Conservation (phyloP, 116 monocot species). For the Thalassia testudinum region DNA sequence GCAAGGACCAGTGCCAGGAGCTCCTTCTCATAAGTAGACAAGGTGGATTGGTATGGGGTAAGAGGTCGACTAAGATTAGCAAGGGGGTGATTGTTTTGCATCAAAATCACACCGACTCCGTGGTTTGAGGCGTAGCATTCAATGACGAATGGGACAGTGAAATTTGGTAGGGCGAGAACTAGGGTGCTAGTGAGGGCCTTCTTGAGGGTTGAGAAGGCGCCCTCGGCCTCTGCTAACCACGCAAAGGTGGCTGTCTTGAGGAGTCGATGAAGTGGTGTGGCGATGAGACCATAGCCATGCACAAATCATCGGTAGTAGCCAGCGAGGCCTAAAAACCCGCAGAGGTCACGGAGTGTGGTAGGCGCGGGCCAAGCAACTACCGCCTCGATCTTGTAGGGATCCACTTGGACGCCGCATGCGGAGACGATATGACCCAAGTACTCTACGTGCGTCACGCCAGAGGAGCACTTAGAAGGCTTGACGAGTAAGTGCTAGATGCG, state of each 20-base stretch:
- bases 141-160: not conserved
- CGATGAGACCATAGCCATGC: not conserved
- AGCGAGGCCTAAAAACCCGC: not conserved
- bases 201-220: not conserved
- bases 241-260: not conserved
- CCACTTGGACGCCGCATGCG: not conserved
- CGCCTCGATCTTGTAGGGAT: not conserved
- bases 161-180: not conserved
- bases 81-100: too few species aligned
- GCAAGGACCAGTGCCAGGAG: too few species aligned
- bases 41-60: too few species aligned
- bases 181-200: not conserved
- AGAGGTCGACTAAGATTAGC: too few species aligned
- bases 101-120: too few species aligned
- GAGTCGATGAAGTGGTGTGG: not conserved
- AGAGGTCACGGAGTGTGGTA: not conserved
- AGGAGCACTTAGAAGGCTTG: too few species aligned
- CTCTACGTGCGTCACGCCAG: not conserved
- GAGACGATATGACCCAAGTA: not conserved
- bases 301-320: not conserved
- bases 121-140: not conserved
- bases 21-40: too few species aligned
- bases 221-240: not conserved
- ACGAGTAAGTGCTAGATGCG: not conserved
- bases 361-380: not conserved